A percentile compares a stretch with the other conserved stretches of the same genome.
Evolutionary conservation across 2,329 filamentous ascomycete species (phyloP).

Genomic region (Clonostachys rosea): DNA sequence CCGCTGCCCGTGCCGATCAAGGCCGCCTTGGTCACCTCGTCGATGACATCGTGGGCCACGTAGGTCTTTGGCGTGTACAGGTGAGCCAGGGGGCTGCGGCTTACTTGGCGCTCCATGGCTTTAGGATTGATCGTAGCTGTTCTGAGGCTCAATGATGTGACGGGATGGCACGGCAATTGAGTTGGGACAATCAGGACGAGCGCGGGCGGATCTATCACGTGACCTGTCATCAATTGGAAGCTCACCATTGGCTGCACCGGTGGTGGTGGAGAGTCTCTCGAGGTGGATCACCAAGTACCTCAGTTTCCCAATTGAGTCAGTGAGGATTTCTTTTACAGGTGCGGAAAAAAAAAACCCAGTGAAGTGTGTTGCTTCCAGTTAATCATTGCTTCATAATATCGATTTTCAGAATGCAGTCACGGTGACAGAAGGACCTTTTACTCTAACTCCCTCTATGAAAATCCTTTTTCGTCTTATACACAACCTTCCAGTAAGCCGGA

Average conservation of each 20-base stretch:
- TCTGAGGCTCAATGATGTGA: too few species aligned
- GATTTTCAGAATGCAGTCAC: too few species aligned
- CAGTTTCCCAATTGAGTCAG: constrained; percentile 1
- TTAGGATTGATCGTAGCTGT: constrained; percentile 5
- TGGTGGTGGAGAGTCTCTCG: constrained; percentile 3
- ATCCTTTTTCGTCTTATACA: too few species aligned
- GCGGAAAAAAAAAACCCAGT: background rate
- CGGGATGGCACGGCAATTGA: too few species aligned
- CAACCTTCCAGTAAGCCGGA: too few species aligned
- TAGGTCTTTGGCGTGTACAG: constrained; percentile 34
- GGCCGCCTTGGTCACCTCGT: constrained; percentile 58
- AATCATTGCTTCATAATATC: too few species aligned
- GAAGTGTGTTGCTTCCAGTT: too few species aligned
- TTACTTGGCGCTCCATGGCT: constrained; percentile 23
- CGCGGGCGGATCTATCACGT: too few species aligned
- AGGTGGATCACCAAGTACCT: background rate
- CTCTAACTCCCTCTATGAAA: too few species aligned
- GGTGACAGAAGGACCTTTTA: too few species aligned
- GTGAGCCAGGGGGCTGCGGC: constrained; percentile 16
- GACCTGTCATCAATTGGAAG: too few species aligned
- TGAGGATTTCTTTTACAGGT: constrained; percentile 14
- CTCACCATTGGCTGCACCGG: background rate
- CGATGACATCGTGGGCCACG: constrained; percentile 71
- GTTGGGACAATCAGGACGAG: too few species aligned
- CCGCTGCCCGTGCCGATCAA: constrained; percentile 64